Evolutionary conservation across 2,329 filamentous ascomycete species (phyloP).

Genomic region (Anthostomella pinea): DNA sequence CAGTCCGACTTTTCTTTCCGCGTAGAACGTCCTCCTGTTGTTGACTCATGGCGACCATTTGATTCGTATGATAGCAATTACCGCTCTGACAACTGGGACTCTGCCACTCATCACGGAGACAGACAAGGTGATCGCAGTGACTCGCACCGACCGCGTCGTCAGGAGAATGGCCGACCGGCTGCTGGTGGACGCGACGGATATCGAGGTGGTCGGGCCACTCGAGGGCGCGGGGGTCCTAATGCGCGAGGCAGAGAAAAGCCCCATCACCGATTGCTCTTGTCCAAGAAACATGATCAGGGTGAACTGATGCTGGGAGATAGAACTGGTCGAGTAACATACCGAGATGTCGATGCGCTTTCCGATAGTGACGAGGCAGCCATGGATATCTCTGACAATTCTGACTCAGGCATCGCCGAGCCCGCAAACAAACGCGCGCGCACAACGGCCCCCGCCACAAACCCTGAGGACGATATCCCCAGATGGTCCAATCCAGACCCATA

Average conservation of each 20-base stretch:
- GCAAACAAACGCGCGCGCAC: conserved; percentile 43
- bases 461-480: conserved; percentile 57
- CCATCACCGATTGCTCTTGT: conserved; percentile 43
- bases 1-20: conserved; percentile 56
- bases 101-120: conserved; percentile 7
- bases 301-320: conserved; percentile 47
- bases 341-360: conserved; percentile 55
- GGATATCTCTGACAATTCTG: conserved; percentile 56
- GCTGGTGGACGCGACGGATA: conserved; percentile 7
- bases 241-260: conserved; percentile 15
- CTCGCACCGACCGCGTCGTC: conserved; percentile 10
- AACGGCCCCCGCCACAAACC: conserved; percentile 29
- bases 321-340: conserved; percentile 49
- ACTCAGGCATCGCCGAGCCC: conserved; percentile 41
- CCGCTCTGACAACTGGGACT: conserved; percentile 1
- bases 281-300: conserved; percentile 39
- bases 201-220: too few relatives aligned
- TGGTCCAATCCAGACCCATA: conserved; percentile 98
- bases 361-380: conserved; percentile 64
- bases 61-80: conserved; percentile 12
- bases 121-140: conserved; percentile 14
- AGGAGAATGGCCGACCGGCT: conserved; percentile 12
- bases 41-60: conserved; percentile 37
- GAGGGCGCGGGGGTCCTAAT: too few relatives aligned
- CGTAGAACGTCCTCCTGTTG: conserved; percentile 48